Evolutionary conservation across 768 basidiomycete species (phyloP), one percentile per base, ranked within the genome.

Genomic region (Gloeopeniophorella convolvens): DNA sequence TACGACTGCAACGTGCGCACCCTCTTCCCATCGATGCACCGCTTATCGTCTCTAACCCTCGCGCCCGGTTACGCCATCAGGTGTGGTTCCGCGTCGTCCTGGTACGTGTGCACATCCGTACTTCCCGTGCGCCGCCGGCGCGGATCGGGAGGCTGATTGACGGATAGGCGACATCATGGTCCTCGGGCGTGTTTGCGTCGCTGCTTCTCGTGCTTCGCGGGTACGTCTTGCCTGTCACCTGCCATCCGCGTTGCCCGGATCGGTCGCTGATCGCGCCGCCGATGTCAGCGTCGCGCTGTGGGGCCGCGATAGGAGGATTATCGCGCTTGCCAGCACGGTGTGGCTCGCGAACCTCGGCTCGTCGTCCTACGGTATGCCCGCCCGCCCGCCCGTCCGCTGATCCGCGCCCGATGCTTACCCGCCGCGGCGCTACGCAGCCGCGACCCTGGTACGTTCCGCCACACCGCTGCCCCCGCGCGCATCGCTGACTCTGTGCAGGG

Each of bases 181-280:
- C 44, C 8, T 28, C 54, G 20, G 40, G 27, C 12, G 37, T 40
- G 10, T 21, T 52, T 36, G 36, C 54, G 5, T 55, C 54, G 10
- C 32, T 51, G 15, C 49, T 52, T 26, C 48, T 55, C 11, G 54
- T 45, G 24, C 54, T 55, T 27, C 54, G 54, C 3, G 50, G 50
- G 54, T 55, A 10, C n/a, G 49, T 45, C 15, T 24, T 11, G 6
- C 3, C 4, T 26, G 4, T 11, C 8, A 8, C 6, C 30, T 18
- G 20, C 28, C 24, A 35, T 32, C 16, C n/a, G 8, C 8, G 15
- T n/a, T 10, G 10, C 12, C 23, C n/a, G n/a, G n/a, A n/a, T n/a
- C n/a, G n/a, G n/a, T n/a, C n/a, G 23, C 12, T 36, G n/a, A 53
- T 24, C 11, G 7, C 21, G 18, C 5, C 24, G 16, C 13, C 20